These are phyloP conservation scores for Rhodotorula babjevae DNA, from an alignment of 768 basidiomycete genomes.

Conservation along the genomic window DNA sequence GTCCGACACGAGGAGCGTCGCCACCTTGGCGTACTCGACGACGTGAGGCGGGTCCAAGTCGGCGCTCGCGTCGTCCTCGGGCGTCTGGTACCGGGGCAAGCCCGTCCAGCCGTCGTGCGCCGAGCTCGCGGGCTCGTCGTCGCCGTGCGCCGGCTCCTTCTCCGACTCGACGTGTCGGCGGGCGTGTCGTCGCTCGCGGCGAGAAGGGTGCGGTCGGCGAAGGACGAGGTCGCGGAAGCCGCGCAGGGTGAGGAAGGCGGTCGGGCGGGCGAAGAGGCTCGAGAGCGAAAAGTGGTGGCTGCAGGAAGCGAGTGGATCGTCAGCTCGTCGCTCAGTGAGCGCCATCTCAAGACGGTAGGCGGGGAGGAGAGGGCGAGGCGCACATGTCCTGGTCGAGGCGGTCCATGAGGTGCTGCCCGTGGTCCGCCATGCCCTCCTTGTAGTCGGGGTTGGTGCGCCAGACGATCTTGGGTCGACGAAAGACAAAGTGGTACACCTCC, in stretches of 20 bases:
- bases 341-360: no score
- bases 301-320: background rate
- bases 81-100: slow-evolving; percentile 48
- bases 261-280: background rate
- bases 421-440: slow-evolving; percentile 60
- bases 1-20: slow-evolving; percentile 72
- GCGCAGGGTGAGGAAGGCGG: slow-evolving; percentile 1
- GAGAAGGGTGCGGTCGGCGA: background rate
- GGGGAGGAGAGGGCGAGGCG: background rate
- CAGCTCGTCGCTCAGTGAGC: background rate
- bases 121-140: background rate
- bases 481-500: slow-evolving; percentile 66
- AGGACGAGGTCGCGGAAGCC: slow-evolving; percentile 6
- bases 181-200: slow-evolving; percentile 34
- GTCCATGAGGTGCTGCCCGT: slow-evolving; percentile 62
- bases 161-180: slow-evolving; percentile 29
- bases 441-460: slow-evolving; percentile 73
- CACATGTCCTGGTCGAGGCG: slow-evolving; percentile 52
- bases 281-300: background rate
- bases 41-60: slow-evolving; percentile 29
- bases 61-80: slow-evolving; percentile 13
- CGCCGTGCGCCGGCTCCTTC: background rate
- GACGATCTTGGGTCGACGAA: slow-evolving; percentile 61
- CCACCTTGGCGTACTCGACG: slow-evolving; percentile 79
- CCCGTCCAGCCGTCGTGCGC: slow-evolving; percentile 47